Evolutionary conservation across 2,329 filamentous ascomycete genomes (phyloP).

Genomic region (Claviceps sorghi): DNA sequence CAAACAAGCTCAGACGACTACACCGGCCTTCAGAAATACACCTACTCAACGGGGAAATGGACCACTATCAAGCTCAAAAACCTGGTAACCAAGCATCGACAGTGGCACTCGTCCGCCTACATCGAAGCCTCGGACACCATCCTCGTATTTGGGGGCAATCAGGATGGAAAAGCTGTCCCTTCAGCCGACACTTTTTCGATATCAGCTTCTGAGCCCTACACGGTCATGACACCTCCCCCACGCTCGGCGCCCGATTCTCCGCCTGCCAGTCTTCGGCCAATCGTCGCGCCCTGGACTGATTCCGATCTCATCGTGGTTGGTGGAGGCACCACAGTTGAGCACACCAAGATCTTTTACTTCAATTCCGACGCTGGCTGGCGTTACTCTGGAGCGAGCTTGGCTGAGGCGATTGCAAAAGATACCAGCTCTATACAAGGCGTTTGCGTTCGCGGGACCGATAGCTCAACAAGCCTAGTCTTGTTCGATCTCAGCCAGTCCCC

Average conservation of each 20-base stretch:
- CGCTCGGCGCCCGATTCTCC: slow-evolving; percentile 39
- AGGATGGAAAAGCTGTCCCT: slow-evolving; percentile 38
- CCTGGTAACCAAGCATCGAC: slow-evolving; percentile 49
- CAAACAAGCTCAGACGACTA: slow-evolving; percentile 40
- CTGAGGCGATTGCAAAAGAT: slow-evolving; percentile 43
- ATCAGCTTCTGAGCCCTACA: slow-evolving; percentile 48
- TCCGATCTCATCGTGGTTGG: slow-evolving; percentile 61
- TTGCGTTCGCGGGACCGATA: slow-evolving; percentile 57
- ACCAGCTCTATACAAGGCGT: slow-evolving; percentile 42
- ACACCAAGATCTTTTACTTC: slow-evolving; percentile 60
- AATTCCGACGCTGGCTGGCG: slow-evolving; percentile 48
- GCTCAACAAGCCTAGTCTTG: slow-evolving; percentile 61
- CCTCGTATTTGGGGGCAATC: slow-evolving; percentile 65
- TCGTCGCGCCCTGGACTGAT: slow-evolving; percentile 61
- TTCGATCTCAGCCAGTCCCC: slow-evolving; percentile 65
- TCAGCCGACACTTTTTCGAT: slow-evolving; percentile 69
- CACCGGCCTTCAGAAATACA: slow-evolving; percentile 58
- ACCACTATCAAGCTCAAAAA: slow-evolving; percentile 28
- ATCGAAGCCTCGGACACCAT: slow-evolving; percentile 56
- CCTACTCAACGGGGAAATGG: slow-evolving; percentile 40
- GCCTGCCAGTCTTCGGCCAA: slow-evolving; percentile 36
- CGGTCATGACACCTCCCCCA: slow-evolving; percentile 43
- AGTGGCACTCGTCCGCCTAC: slow-evolving; percentile 63
- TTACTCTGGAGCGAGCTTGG: slow-evolving; percentile 49
- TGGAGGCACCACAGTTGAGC: slow-evolving; percentile 34